Conservation (phyloP, 352 stramenopile genomes). For the Phytophthora cryptogea region DNA sequence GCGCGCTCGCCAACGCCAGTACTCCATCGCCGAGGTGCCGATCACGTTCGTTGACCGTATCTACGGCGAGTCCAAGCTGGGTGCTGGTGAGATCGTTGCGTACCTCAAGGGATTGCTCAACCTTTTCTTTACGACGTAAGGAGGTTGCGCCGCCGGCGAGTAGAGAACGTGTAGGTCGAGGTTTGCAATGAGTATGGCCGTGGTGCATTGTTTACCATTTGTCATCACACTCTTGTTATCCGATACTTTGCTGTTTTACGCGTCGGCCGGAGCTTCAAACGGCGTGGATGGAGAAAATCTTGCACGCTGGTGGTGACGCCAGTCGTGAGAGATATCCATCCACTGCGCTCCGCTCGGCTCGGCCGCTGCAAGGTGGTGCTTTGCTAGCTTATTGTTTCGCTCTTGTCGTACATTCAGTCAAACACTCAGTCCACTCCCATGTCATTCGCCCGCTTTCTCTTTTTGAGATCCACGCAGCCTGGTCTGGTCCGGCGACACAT, state of each 20-base stretch:
- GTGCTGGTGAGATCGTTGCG: slow-evolving; percentile 96
- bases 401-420: slow-evolving; percentile 30
- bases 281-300: slow-evolving; percentile 13
- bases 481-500: slow-evolving; percentile 17
- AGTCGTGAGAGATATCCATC: slow-evolving; percentile 4
- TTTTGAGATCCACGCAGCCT: slow-evolving; percentile 26
- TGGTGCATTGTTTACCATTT: slow-evolving; percentile 27
- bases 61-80: slow-evolving; percentile 99
- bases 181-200: slow-evolving; percentile 25
- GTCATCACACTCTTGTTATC: slow-evolving; percentile 32
- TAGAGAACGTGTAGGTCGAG: slow-evolving; percentile 18
- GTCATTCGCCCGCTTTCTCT: slow-evolving; percentile 22
- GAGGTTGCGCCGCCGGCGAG: slow-evolving; percentile 7
- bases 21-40: slow-evolving; percentile 94
- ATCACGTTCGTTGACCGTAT: slow-evolving; percentile 99
- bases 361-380: slow-evolving; percentile 11
- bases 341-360: background rate
- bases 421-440: slow-evolving; percentile 9
- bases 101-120: slow-evolving; percentile 97
- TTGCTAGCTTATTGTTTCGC: slow-evolving; percentile 18
- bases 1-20: slow-evolving; percentile 90
- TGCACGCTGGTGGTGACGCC: slow-evolving; percentile 13
- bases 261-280: slow-evolving; percentile 4
- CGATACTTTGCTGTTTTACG: slow-evolving; percentile 33
- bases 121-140: slow-evolving; percentile 95